A percentile compares a stretch with the other conserved stretches of the same genome.
Evolutionary conservation across 371 early-diverging fungal species (phyloP).

Genomic region (Rhizopus stolonifer): DNA sequence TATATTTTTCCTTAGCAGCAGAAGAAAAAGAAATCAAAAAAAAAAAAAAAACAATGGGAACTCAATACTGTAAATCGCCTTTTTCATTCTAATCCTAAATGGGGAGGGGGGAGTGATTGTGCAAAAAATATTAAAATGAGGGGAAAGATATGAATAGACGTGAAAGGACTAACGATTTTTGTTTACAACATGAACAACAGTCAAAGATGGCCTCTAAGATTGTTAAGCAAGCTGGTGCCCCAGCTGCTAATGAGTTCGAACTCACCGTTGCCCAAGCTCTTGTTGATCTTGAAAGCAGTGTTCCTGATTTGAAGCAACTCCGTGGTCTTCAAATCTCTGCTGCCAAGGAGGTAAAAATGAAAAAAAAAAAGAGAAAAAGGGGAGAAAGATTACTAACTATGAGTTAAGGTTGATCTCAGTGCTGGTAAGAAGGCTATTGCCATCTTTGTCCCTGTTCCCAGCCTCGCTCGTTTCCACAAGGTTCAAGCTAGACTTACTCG

Average conservation of each 20-base stretch:
- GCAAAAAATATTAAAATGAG: no score
- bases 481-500: constrained; percentile 91
- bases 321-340: constrained; percentile 88
- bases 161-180: constrained; percentile 1
- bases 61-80: no score
- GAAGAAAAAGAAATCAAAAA: no score
- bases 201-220: constrained; percentile 61
- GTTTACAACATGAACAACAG: constrained; percentile 5
- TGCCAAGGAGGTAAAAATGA: constrained; percentile 89
- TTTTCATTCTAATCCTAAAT: neutral
- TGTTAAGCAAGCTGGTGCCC: constrained; percentile 77
- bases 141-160: neutral
- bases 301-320: constrained; percentile 92
- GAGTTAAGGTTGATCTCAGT: constrained; percentile 75
- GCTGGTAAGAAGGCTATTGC: no score
- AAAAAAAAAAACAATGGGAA: no score
- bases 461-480: constrained; percentile 91
- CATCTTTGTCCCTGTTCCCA: constrained; percentile 95
- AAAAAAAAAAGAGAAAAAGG: neutral
- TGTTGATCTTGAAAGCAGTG: constrained; percentile 91
- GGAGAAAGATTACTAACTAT: no score
- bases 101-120: neutral
- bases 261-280: constrained; percentile 94
- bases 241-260: constrained; percentile 86
- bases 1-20: no score